Base-by-base conservation (phyloP, 2,329 filamentous ascomycete species). In the Emydomyces testavorans region DNA sequence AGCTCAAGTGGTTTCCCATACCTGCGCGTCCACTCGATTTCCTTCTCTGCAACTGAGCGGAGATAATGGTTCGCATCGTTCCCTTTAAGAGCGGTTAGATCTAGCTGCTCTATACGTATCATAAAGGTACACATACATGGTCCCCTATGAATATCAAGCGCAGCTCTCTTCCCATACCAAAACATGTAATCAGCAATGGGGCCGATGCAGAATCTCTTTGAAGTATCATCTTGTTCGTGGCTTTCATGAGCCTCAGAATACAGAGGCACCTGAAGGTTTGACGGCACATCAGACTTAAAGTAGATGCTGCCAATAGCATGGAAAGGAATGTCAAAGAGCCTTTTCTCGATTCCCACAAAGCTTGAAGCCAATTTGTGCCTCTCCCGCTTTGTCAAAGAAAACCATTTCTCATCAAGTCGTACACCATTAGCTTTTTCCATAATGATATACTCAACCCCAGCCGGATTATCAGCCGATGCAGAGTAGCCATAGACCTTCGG, bases 401-500 rank as follows among this genome's bases (percentile, higher is more conserved):
- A 57, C 66, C 64, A 68, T 6, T 58, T 46, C 5, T 58, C 53
- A 4, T 58, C 60, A 15, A 67, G 42, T 2, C 58, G 56, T 5
- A 52, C 51, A 10, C 67, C 67, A 1, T 21, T 48, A 13, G 62
- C 53, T 35, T 62, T 60, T 49, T 65, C 66, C 58, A 68, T 65
- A 16, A 70, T 60, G 18, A 71, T 60, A 38, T 64, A 70, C 54
- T 69, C 65, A 35, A 62, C 62, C 2, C 65, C 65, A 29, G 64
- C 65, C 37, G 60, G 32, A 48, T 69, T 69, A 13, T 62, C 55
- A 13, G 39, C 44, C 7, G 59, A 59, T 26, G 62, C 45, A 20
- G 62, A 65, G 54, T 62, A 68, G 29, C 56, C 51, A 50, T 62
- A 62, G 13, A 69, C 49, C 32, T 57, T 51, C 5, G 65, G 66